Evolutionary conservation across 768 basidiomycete genomes (phyloP).

Genomic region (Astraeus odoratus): DNA sequence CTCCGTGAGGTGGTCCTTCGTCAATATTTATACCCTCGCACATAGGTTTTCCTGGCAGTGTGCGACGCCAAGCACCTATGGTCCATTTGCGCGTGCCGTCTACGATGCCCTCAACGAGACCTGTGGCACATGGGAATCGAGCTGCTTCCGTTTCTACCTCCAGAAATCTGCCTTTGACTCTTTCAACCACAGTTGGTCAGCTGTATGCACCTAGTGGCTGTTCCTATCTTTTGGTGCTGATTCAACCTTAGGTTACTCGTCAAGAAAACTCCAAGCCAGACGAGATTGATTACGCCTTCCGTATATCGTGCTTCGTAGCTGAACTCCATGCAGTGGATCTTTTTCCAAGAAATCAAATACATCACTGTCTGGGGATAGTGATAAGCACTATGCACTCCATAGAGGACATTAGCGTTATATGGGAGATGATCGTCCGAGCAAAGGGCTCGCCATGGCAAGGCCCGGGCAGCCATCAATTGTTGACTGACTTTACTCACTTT

Average conservation of each 20-base stretch:
- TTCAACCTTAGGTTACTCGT: slow-evolving; percentile 10
- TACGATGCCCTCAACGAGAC: slow-evolving; percentile 12
- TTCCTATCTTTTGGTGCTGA: not conserved
- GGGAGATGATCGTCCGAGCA: slow-evolving; percentile 14
- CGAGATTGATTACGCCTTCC: slow-evolving; percentile 15
- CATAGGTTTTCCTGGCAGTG: slow-evolving; percentile 24
- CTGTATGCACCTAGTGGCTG: slow-evolving; percentile 13
- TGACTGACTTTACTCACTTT: slow-evolving; percentile 1
- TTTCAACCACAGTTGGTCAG: slow-evolving; percentile 22
- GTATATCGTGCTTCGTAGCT: slow-evolving; percentile 22
- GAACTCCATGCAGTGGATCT: slow-evolving; percentile 21
- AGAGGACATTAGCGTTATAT: slow-evolving; percentile 23
- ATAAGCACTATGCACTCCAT: slow-evolving; percentile 18
- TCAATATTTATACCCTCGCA: slow-evolving; percentile 18
- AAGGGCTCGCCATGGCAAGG: slow-evolving; percentile 20
- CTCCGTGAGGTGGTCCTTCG: not conserved
- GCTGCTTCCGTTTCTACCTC: slow-evolving; percentile 21
- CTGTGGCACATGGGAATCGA: slow-evolving; percentile 15
- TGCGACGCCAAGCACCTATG: slow-evolving; percentile 6
- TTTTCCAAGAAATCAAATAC: slow-evolving; percentile 6
- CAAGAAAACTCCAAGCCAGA: slow-evolving; percentile 8
- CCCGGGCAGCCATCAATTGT: slow-evolving; percentile 1
- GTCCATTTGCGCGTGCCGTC: slow-evolving; percentile 17
- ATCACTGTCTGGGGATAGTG: slow-evolving; percentile 18
- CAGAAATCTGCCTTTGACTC: slow-evolving; percentile 17